Base-by-base conservation (phyloP, 2,329 filamentous ascomycete genomes). In the Ceratocystis variospora region DNA sequence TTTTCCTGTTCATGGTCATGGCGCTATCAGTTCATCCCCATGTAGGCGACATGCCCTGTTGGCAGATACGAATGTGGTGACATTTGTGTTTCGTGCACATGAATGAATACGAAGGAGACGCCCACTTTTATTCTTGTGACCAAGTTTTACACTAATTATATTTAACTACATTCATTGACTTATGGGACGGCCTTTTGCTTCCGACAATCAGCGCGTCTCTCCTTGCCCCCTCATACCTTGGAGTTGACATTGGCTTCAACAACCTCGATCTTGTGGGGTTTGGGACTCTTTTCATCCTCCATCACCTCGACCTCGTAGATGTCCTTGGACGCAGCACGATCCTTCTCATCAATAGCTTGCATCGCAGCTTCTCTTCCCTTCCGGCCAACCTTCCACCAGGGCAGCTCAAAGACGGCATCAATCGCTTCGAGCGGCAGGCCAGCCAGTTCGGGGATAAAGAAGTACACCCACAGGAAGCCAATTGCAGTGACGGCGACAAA, bases 321-420 rank as follows among this genome's bases (percentile, higher is more conserved):
- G 28, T 50, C 62, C 12, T 44, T 48, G 1, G 48, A 45, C 48
- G 63, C 61, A 41, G 62, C 59, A 17, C 19, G 31, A 22, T 66
- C 61, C 28, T 66, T 53, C 31, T 66, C 63, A 7, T 61, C 50
- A 10, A 68, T 76, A 75, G 48, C 44, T 62, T 73, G 71, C 4
- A 81, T 79, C 6, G 81, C 81, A 70, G 83, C 79, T 68, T 72
- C 72, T 71, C 83, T 82, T 0, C 81, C 81, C 70, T 79, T 72
- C 0, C 78, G 76, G 41, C 89, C 88, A 70, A 93, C 90, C 74
- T 82, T 81, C 74, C 88, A 85, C 88, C 88, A 92, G 0, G 85
- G 86, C 62, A 90, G 77, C 63, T 81, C 81, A 72, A 91, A 91
- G 69, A 91, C 77, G 31, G 80, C 78, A 72, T 91, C 87, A 82